Evolutionary conservation across 192 early-diverging fungal genomes (phyloP).

Genomic region (Mortierella claussenii): DNA sequence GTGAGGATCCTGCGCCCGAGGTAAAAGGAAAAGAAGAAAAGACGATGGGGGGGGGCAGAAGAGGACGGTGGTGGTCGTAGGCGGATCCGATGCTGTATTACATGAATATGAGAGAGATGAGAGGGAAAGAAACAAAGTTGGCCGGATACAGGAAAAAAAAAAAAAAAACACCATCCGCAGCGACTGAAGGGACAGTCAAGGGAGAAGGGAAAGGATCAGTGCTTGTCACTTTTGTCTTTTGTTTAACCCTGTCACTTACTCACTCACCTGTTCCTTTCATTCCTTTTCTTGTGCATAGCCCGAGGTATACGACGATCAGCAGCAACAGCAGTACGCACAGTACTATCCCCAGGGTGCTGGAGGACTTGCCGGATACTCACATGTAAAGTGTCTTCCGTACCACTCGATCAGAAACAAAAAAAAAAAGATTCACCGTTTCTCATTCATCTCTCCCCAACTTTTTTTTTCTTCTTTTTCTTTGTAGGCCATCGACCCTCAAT

Average conservation of each 20-base stretch:
- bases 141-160: too few relatives aligned
- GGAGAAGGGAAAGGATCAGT: neutral
- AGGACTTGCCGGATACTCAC: constrained; percentile 33
- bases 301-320: constrained; percentile 31
- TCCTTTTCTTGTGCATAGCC: too few relatives aligned
- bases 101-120: too few relatives aligned
- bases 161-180: too few relatives aligned
- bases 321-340: constrained; percentile 40
- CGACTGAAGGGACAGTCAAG: neutral
- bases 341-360: constrained; percentile 40
- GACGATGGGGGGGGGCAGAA: too few relatives aligned
- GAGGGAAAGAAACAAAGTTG: too few relatives aligned
- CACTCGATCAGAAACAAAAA: too few relatives aligned
- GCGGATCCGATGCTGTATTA: too few relatives aligned
- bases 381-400: too few relatives aligned
- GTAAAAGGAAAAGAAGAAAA: constrained; percentile 1
- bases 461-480: neutral
- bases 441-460: neutral
- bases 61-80: too few relatives aligned
- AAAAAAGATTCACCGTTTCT: neutral
- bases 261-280: too few relatives aligned
- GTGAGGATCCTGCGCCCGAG: constrained; percentile 26
- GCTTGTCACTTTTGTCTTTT: neutral
- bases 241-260: too few relatives aligned
- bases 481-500: constrained; percentile 33